phyloP scores from a whole-genome alignment of 257 asterid genomes.

The Solanum gandarillasii region DNA sequence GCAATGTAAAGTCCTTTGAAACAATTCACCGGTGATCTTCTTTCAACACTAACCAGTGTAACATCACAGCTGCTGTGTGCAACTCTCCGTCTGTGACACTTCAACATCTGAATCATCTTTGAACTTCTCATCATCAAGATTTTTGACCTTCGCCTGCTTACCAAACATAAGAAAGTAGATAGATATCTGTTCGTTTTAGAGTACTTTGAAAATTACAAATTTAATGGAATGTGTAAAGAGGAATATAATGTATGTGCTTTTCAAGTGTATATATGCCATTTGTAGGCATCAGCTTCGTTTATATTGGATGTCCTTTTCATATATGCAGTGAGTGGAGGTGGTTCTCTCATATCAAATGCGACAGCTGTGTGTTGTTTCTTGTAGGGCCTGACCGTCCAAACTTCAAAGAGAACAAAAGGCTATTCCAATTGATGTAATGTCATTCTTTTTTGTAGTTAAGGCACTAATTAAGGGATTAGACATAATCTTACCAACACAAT shows the following conservation, averaged over 20 bases:
- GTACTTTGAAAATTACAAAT: background rate
- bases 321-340: conserved; percentile 7
- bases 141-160: background rate
- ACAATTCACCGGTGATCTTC: background rate
- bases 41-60: conserved; percentile 7
- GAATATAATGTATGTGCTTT: conserved; percentile 2
- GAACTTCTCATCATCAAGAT: background rate
- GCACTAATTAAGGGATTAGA: background rate
- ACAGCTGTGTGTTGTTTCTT: conserved; percentile 8
- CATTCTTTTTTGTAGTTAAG: background rate
- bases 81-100: conserved; percentile 11
- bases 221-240: background rate
- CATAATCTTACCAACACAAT: background rate
- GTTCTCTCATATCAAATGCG: background rate
- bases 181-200: background rate
- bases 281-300: conserved; percentile 3
- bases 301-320: conserved; percentile 19
- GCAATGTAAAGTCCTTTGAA: background rate
- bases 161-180: background rate
- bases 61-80: background rate
- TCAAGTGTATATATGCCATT: conserved; percentile 4
- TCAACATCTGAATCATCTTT: conserved; percentile 3
- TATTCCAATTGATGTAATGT: background rate
- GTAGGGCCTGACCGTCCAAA: conserved; percentile 13
- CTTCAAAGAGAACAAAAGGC: background rate